Evolutionary conservation across 1,284 basidiomycete species (phyloP).

Genomic region (Malassezia equina): DNA sequence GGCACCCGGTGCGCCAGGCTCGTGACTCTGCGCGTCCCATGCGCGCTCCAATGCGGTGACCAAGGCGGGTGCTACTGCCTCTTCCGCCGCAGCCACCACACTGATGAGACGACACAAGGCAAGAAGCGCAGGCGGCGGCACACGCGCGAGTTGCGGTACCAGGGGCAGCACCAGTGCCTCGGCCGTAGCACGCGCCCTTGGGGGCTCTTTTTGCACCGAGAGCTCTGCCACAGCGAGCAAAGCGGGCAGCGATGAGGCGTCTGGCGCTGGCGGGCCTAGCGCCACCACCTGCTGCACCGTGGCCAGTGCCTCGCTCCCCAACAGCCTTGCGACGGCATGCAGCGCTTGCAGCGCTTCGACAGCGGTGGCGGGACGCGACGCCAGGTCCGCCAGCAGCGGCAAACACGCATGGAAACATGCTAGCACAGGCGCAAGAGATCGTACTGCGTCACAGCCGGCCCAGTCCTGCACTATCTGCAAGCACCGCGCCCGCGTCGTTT

Average conservation of each 20-base stretch:
- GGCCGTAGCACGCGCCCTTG: not conserved
- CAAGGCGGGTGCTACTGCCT: not conserved
- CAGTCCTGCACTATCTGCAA: slow-evolving; percentile 51
- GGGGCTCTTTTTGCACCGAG: not conserved
- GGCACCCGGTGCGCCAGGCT: slow-evolving; percentile 41
- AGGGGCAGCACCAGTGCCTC: not conserved
- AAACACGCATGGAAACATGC: slow-evolving; percentile 3
- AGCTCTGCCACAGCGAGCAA: not conserved
- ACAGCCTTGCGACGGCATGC: slow-evolving; percentile 55
- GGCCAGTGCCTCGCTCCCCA: slow-evolving; percentile 72
- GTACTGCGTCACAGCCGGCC: slow-evolving; percentile 48
- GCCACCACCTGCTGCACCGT: slow-evolving; percentile 53
- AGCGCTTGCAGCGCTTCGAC: slow-evolving; percentile 1
- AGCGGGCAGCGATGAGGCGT: not conserved
- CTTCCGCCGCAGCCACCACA: not conserved
- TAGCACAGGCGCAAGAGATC: slow-evolving; percentile 55
- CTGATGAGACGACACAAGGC: slow-evolving; percentile 1
- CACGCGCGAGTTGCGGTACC: not conserved
- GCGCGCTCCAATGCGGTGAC: not conserved
- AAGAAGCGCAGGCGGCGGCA: not conserved
- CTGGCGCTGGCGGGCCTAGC: slow-evolving; percentile 49
- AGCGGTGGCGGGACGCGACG: not conserved
- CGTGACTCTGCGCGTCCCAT: slow-evolving; percentile 1
- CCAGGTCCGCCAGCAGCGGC: not conserved
- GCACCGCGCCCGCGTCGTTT: slow-evolving; percentile 49